Conservation (phyloP, 1,284 basidiomycete species). For the Ustilago sp. region DNA sequence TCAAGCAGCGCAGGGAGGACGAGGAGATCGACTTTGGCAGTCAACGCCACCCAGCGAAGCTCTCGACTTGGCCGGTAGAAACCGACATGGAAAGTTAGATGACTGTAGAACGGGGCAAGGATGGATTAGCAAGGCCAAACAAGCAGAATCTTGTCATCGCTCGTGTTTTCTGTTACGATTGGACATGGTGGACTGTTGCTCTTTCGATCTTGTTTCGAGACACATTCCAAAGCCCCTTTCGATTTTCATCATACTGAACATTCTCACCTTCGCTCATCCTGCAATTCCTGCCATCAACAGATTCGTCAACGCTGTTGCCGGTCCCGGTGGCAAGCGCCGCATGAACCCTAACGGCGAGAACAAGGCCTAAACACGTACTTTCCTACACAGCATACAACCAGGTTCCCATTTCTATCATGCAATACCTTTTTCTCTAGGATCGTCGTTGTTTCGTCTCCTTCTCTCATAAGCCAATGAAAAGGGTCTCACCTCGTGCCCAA, state of each 20-base stretch:
- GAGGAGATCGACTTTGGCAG: too few relatives aligned
- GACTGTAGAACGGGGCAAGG: too few relatives aligned
- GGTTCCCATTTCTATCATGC: slow-evolving; percentile 3
- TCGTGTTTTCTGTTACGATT: neutral
- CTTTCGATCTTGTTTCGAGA: slow-evolving; percentile 4
- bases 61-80: too few relatives aligned
- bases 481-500: slow-evolving; percentile 1
- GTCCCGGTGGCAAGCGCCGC: slow-evolving; percentile 91
- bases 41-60: too few relatives aligned
- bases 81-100: too few relatives aligned
- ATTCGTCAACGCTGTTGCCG: slow-evolving; percentile 93
- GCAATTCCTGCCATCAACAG: slow-evolving; percentile 70
- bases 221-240: neutral
- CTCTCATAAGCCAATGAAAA: slow-evolving; percentile 14
- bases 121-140: too few relatives aligned
- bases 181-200: neutral
- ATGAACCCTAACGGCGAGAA: slow-evolving; percentile 74
- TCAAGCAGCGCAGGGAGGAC: neutral
- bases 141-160: too few relatives aligned
- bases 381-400: slow-evolving; percentile 8
- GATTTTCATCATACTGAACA: slow-evolving; percentile 4
- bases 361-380: slow-evolving; percentile 39
- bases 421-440: slow-evolving; percentile 20
- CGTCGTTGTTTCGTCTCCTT: slow-evolving; percentile 5
- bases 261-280: neutral